Conservation (phyloP, 169 alveolate genomes). For the Cryptosporidium ubiquitum region DNA sequence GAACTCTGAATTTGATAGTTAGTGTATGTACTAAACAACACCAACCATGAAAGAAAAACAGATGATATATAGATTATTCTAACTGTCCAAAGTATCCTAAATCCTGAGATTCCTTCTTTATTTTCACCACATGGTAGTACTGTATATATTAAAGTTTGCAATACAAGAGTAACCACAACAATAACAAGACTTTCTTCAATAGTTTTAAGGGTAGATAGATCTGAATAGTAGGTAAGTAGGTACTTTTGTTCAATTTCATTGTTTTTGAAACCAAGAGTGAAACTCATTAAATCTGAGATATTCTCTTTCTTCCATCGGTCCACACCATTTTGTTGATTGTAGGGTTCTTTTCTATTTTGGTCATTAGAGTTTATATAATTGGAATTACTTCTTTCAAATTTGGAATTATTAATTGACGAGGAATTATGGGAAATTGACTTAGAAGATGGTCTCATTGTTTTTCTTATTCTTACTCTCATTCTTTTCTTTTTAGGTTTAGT, state of each 20-base stretch:
- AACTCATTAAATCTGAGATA: conserved; percentile 77
- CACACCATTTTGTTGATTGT: not conserved
- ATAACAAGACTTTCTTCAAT: conserved; percentile 88
- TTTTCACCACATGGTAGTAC: conserved; percentile 83
- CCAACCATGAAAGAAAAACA: conserved; percentile 86
- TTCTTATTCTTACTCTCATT: not conserved
- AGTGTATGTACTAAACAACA: conserved; percentile 75
- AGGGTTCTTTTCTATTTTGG: not conserved
- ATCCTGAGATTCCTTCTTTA: conserved; percentile 77
- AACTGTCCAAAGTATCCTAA: conserved; percentile 86
- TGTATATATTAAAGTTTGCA: conserved; percentile 84
- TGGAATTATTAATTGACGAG: no score
- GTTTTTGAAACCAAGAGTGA: conserved; percentile 85
- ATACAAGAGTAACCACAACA: conserved; percentile 86
- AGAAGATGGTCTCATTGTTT: not conserved
- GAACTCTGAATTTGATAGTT: conserved; percentile 33
- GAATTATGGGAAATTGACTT: not conserved
- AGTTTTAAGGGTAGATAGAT: conserved; percentile 84
- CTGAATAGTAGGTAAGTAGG: conserved; percentile 85
- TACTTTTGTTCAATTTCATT: conserved; percentile 87
- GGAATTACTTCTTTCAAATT: not conserved
- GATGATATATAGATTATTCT: conserved; percentile 84
- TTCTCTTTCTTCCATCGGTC: conserved; percentile 12
- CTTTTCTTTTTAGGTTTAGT: not conserved
- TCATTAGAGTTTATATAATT: no score